Evolutionary conservation across 164 flowering plant genomes (phyloP), one percentile per base, ranked within the genome.

Genomic region (Vitis amurensis): DNA sequence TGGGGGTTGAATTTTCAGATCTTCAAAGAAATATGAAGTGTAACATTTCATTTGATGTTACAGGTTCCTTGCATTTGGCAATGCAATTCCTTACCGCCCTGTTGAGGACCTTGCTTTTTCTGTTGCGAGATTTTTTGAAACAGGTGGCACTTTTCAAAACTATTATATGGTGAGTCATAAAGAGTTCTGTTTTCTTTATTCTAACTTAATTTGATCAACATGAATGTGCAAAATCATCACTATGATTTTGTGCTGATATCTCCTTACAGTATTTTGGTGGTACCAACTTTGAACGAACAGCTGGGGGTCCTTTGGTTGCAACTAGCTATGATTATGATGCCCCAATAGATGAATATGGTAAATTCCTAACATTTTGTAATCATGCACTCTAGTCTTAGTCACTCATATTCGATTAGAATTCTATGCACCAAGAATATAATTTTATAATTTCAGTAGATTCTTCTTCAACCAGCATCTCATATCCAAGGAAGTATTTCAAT

Each of bases 261-360:
- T 65, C 31, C 3, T 73, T 71, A 60, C 84, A 86, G 92, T 88
- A 85, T 68, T 79, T 77, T 73, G 92, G 92, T 19, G 92, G 92
- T 11, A 88, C 87, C 55, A 88, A 88, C 78, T 88, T 88, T 76
- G 92, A 87, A n/a, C 69, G 88, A 61, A 88, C 92, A 58, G 83
- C 88, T 49, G 91, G 91, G 30, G 92, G 90, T 11, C 90, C 90
- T 67, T 66, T 86, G 63, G 23, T 86, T 65, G 86, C 92, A 55
- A 78, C 92, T 13, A 88, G 87, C 74, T 88, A 88, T 67, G 92
- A 88, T 70, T 88, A 88, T 74, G 91, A 88, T 77, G 91, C 91
- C 15, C 89, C 91, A 52, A 56, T 88, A 61, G 87, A 88, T 74
- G 92, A 88, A 75, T 88, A 84, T 76, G 90, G 92, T 88, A 81